Evolutionary conservation across 1,284 basidiomycete genomes (phyloP).

Genomic region (Papiliotrema fonsecae): DNA sequence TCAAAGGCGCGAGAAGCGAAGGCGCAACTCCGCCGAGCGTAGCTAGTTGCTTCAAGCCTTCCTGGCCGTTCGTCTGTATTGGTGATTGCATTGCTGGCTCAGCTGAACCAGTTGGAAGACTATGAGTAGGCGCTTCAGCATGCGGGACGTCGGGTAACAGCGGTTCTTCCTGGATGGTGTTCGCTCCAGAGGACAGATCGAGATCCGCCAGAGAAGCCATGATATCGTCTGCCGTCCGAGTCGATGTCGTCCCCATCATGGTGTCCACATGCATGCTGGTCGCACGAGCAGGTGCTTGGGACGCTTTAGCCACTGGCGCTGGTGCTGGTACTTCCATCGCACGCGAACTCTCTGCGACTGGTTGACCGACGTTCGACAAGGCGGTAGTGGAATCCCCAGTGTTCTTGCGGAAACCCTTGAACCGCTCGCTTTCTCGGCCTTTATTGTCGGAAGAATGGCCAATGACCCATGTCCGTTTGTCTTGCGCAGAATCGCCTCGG

Average conservation of each 20-base stretch:
- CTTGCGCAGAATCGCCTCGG: constrained; percentile 82
- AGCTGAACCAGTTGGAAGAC: too few species aligned
- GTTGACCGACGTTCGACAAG: constrained; percentile 37
- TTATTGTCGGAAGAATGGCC: constrained; percentile 87
- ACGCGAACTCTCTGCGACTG: constrained; percentile 6
- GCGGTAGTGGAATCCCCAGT: constrained; percentile 27
- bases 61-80: background rate
- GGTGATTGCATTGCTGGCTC: constrained; percentile 2
- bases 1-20: constrained; percentile 52
- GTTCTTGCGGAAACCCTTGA: constrained; percentile 49
- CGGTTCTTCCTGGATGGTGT: constrained; percentile 41
- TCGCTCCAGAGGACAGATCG: constrained; percentile 56
- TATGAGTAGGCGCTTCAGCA: too few species aligned
- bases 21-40: constrained; percentile 42
- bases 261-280: constrained; percentile 20
- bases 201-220: constrained; percentile 76
- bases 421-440: constrained; percentile 61
- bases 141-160: constrained; percentile 14
- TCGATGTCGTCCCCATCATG: constrained; percentile 39
- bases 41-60: constrained; percentile 21
- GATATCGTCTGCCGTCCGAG: constrained; percentile 54
- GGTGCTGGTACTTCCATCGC: constrained; percentile 1
- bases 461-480: constrained; percentile 93
- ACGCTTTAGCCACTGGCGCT: background rate
- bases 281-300: constrained; percentile 6